Evolutionary conservation across 2,329 filamentous ascomycete genomes (phyloP).

Genomic region (Grosmannia clavigera): DNA sequence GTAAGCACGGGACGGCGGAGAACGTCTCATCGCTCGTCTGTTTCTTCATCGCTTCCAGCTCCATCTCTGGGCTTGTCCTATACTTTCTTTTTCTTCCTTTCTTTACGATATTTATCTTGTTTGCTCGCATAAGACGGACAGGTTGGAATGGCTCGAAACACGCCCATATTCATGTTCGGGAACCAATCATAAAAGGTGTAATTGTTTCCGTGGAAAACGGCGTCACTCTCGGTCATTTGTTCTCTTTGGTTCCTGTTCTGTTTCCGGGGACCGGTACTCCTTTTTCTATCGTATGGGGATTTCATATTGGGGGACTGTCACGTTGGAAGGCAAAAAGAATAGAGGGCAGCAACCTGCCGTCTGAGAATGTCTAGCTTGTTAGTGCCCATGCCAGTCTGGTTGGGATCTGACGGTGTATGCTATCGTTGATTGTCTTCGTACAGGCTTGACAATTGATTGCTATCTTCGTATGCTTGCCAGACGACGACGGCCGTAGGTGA

Average conservation of each 20-base stretch:
- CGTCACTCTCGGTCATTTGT: neutral
- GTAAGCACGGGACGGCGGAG: neutral
- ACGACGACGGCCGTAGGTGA: too few relatives aligned
- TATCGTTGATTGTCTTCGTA: too few relatives aligned
- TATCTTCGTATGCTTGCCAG: too few relatives aligned
- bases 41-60: neutral
- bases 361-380: too few relatives aligned
- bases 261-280: neutral
- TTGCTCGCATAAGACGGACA: neutral
- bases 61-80: too few relatives aligned
- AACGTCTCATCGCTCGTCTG: neutral
- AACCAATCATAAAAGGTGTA: neutral
- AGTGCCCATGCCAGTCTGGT: too few relatives aligned
- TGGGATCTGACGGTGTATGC: too few relatives aligned
- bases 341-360: too few relatives aligned
- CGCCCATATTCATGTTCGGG: neutral
- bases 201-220: neutral
- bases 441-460: too few relatives aligned
- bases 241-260: neutral
- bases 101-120: neutral
- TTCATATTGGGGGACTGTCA: too few relatives aligned
- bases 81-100: neutral
- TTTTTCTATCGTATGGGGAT: neutral
- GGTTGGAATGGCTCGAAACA: neutral
- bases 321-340: too few relatives aligned